Evolutionary conservation across 2,329 filamentous ascomycete genomes (phyloP).

Genomic region (Xylariaceae sp.): DNA sequence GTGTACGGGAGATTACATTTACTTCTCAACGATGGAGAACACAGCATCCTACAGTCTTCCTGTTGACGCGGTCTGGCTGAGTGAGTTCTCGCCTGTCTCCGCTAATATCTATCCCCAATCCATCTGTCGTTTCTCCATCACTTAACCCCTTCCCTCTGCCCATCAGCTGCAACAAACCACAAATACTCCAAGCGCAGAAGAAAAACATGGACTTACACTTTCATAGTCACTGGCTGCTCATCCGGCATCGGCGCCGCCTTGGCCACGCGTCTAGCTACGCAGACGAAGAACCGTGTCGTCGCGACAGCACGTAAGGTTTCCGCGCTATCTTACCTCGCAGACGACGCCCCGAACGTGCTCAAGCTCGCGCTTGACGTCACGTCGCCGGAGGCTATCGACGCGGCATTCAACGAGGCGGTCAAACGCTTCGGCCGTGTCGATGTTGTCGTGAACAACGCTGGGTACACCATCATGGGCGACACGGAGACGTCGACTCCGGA

Average conservation of each 20-base stretch:
- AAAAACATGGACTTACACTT: constrained; percentile 7
- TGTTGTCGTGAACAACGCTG: constrained; percentile 41
- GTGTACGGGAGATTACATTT: too few relatives aligned
- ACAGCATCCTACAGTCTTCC: constrained; percentile 30
- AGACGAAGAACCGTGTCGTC: constrained; percentile 34
- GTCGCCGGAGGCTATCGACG: constrained; percentile 43
- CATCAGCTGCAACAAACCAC: too few relatives aligned
- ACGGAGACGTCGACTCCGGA: constrained; percentile 39
- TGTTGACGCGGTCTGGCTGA: constrained; percentile 37
- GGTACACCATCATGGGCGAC: constrained; percentile 41
- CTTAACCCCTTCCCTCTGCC: too few relatives aligned
- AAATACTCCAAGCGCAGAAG: too few relatives aligned
- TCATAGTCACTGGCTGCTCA: constrained; percentile 41
- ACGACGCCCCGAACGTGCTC: constrained; percentile 46
- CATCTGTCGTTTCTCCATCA: not conserved
- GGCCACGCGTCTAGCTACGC: constrained; percentile 30
- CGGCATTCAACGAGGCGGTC: constrained; percentile 43
- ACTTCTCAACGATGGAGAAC: constrained; percentile 6
- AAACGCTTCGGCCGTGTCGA: constrained; percentile 43
- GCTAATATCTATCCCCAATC: not conserved
- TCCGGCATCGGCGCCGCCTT: constrained; percentile 40
- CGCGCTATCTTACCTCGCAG: constrained; percentile 50
- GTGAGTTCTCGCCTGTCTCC: constrained; percentile 24
- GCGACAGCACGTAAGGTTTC: constrained; percentile 46
- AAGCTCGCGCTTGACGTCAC: constrained; percentile 56